phyloP scores from a whole-genome alignment of 148 eudicot genomes.

The Selenicereus undatus region DNA sequence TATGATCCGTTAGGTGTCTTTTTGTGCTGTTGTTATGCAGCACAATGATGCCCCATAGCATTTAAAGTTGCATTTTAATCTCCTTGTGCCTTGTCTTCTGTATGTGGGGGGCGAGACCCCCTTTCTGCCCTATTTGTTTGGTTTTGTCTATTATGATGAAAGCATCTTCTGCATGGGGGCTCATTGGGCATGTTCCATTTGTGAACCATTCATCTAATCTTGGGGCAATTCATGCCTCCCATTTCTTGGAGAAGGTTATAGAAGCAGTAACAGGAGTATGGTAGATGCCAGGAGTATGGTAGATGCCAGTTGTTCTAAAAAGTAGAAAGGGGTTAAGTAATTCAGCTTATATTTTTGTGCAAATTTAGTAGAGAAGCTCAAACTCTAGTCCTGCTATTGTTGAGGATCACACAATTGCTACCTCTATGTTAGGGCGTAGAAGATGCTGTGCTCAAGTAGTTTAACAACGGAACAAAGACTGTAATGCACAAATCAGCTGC shows the following conservation, averaged over 20 bases:
- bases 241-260: background rate
- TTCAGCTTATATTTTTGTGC: background rate
- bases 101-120: background rate
- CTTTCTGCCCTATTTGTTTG: background rate
- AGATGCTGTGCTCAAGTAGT: background rate
- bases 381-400: background rate
- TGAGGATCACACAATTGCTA: background rate
- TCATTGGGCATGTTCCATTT: background rate
- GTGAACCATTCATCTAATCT: background rate
- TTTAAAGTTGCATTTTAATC: no score
- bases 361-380: background rate
- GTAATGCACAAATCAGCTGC: background rate
- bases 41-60: no score
- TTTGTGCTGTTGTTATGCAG: no score
- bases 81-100: background rate
- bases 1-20: background rate
- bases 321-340: no score
- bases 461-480: background rate
- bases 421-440: background rate
- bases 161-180: background rate
- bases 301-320: no score
- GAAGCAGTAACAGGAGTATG: background rate
- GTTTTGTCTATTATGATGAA: no score
- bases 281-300: background rate
- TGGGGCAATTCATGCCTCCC: no score